These are phyloP conservation scores for Annulohypoxylon maeteangense DNA, from an alignment of 495 filamentous ascomycete species.

Conservation along the genomic window DNA sequence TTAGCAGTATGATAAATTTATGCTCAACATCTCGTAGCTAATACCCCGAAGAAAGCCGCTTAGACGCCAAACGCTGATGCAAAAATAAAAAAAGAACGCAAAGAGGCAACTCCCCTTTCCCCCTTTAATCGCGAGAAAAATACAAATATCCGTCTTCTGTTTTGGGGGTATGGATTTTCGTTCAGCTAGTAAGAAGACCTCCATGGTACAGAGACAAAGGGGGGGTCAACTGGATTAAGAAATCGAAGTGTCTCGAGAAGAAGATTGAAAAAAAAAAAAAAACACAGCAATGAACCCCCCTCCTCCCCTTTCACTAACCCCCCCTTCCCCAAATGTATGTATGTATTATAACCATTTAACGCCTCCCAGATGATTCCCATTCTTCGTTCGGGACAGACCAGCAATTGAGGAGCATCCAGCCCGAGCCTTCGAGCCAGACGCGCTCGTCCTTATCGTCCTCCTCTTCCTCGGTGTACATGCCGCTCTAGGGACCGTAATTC, in stretches of 20 bases:
- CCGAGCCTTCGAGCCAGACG: neutral
- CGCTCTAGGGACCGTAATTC: slow-evolving; percentile 48
- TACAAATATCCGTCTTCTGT: slow-evolving; percentile 26
- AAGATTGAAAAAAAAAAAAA: slow-evolving; percentile 1
- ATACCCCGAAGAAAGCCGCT: slow-evolving; percentile 17
- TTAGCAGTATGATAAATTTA: slow-evolving; percentile 2
- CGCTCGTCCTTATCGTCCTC: neutral
- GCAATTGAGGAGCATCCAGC: slow-evolving; percentile 10
- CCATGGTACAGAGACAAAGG: slow-evolving; percentile 2
- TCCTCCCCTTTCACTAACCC: neutral
- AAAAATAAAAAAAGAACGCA: slow-evolving; percentile 13
- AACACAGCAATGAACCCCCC: neutral
- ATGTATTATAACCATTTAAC: slow-evolving; percentile 8
- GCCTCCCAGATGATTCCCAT: slow-evolving; percentile 20
- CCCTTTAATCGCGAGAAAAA: slow-evolving; percentile 4
- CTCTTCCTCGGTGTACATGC: neutral
- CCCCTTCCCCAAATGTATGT: neutral
- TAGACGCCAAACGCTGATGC: slow-evolving; percentile 45
- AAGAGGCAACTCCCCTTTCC: slow-evolving; percentile 1
- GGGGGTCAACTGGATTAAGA: neutral
- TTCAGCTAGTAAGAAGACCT: slow-evolving; percentile 9
- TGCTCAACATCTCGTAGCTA: slow-evolving; percentile 23
- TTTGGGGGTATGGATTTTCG: slow-evolving; percentile 15
- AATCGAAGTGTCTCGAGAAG: no score
- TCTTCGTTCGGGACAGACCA: neutral